Evolutionary conservation across 2,329 filamentous ascomycete species (phyloP).

Genomic region (Hypoxylon sp.): DNA sequence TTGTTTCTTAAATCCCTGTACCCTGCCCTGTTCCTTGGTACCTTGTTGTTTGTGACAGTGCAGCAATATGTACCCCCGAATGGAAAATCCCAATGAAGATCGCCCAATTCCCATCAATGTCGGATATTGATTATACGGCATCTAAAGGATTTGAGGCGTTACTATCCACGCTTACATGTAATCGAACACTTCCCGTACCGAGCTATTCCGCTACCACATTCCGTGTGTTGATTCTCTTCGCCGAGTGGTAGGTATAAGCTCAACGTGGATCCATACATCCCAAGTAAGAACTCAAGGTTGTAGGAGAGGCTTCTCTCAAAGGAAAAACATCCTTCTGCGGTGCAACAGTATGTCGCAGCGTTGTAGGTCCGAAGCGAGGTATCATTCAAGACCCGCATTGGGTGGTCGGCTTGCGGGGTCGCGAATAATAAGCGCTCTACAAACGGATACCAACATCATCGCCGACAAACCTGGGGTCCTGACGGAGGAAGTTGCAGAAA

Average conservation of each 20-base stretch:
- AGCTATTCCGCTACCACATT: conserved; percentile 25
- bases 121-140: conserved; percentile 31
- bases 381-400: conserved; percentile 37
- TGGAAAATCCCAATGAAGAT: conserved; percentile 38
- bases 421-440: conserved; percentile 31
- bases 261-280: conserved; percentile 44
- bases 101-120: conserved; percentile 22
- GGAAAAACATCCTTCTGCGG: conserved; percentile 36
- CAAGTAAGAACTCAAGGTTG: conserved; percentile 29
- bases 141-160: conserved; percentile 7
- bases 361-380: conserved; percentile 42
- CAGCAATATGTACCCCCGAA: conserved; percentile 28
- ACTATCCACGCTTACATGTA: conserved; percentile 9
- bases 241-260: conserved; percentile 30
- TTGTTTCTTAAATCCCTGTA: conserved; percentile 34
- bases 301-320: conserved; percentile 27
- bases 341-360: conserved; percentile 38
- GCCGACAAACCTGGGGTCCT: conserved; percentile 18
- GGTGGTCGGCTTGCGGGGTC: conserved; percentile 32
- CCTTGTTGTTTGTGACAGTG: conserved; percentile 38
- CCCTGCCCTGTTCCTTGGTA: conserved; percentile 39
- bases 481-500: conserved; percentile 40
- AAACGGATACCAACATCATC: conserved; percentile 23
- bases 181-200: conserved; percentile 17
- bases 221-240: conserved; percentile 17